These are phyloP conservation scores for Barnettozyma botsteinii DNA, from an alignment of 805 yeast genomes.

Conservation along the genomic window DNA sequence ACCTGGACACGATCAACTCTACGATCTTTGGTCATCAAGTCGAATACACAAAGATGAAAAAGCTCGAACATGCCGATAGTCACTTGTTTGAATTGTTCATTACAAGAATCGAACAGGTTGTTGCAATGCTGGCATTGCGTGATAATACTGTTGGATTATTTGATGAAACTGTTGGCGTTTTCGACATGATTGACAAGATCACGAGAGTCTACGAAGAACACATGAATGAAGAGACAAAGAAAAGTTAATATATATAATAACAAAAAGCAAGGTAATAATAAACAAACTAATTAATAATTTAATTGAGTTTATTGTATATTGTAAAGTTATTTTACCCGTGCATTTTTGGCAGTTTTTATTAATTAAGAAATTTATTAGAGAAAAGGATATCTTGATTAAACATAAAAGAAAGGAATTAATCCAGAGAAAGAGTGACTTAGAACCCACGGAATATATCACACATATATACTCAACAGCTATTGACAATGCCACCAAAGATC, in stretches of 20 bases:
- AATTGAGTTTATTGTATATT: background rate
- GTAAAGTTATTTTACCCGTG: background rate
- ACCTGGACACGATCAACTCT: conserved; percentile 55
- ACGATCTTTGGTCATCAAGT: conserved; percentile 38
- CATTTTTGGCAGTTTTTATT: background rate
- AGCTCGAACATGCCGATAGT: conserved; percentile 38
- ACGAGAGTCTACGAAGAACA: background rate
- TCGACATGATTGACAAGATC: conserved; percentile 19
- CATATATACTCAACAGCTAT: background rate
- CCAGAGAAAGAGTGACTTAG: background rate
- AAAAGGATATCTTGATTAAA: too few species aligned
- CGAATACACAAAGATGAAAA: conserved; percentile 21
- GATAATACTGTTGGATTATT: conserved; percentile 29
- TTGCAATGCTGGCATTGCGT: conserved; percentile 39
- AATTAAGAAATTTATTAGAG: background rate
- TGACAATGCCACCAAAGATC: conserved; percentile 24
- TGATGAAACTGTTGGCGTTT: conserved; percentile 13
- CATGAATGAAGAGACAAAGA: background rate
- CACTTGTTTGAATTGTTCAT: conserved; percentile 58
- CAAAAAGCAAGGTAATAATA: background rate
- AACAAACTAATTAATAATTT: background rate
- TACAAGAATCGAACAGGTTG: conserved; percentile 62
- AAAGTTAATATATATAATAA: background rate
- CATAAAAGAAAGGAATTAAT: background rate
- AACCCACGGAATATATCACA: background rate